Evolutionary conservation across 768 basidiomycete species (phyloP).

Genomic region (Suillus ampliporus): DNA sequence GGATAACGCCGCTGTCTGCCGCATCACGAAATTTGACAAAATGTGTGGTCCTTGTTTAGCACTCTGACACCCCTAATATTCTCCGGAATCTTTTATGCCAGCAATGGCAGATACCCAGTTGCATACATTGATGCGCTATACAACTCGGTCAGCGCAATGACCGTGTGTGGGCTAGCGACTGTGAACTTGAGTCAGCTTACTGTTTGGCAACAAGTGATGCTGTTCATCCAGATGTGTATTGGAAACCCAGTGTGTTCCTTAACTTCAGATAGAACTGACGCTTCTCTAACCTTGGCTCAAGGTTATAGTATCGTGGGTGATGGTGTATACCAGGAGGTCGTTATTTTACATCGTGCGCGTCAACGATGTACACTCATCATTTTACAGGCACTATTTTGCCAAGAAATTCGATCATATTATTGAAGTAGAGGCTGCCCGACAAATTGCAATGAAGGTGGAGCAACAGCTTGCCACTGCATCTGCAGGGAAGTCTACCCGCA

Average conservation of each 20-base stretch:
- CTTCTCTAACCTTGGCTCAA: slow-evolving; percentile 31
- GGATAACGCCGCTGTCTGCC: neutral
- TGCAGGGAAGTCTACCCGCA: slow-evolving; percentile 15
- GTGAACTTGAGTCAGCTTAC: slow-evolving; percentile 74
- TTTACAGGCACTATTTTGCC: slow-evolving; percentile 69
- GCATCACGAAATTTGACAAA: slow-evolving; percentile 6
- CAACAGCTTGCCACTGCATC: slow-evolving; percentile 26
- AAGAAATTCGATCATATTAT: slow-evolving; percentile 67
- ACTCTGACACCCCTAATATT: slow-evolving; percentile 80
- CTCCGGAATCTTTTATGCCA: slow-evolving; percentile 82
- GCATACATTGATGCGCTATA: slow-evolving; percentile 81
- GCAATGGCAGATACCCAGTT: slow-evolving; percentile 75
- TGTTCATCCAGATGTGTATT: slow-evolving; percentile 81
- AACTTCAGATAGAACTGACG: slow-evolving; percentile 1
- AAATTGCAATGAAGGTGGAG: slow-evolving; percentile 26
- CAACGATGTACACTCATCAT: neutral
- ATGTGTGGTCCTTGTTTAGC: slow-evolving; percentile 42
- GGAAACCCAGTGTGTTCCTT: slow-evolving; percentile 69
- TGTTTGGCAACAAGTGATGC: slow-evolving; percentile 67
- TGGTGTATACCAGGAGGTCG: slow-evolving; percentile 78
- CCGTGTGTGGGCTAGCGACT: slow-evolving; percentile 77
- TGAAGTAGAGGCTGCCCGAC: slow-evolving; percentile 46
- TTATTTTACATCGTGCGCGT: slow-evolving; percentile 20
- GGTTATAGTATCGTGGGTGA: slow-evolving; percentile 83
- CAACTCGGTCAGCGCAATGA: slow-evolving; percentile 78